phyloP scores from a whole-genome alignment of 768 basidiomycete genomes.

The Strobilomyces confusus region DNA sequence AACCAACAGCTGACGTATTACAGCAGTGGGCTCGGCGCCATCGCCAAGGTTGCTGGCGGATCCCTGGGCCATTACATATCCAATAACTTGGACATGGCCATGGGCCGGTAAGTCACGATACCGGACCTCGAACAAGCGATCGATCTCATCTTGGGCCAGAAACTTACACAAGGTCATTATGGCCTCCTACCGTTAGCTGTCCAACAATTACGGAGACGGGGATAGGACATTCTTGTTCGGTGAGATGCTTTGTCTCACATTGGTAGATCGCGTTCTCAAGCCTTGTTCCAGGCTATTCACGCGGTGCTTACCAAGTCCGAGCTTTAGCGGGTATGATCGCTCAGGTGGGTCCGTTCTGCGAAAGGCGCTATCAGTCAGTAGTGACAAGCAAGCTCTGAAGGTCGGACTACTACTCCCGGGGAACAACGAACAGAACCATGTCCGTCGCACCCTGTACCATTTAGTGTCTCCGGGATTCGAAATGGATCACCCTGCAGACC shows the following conservation, averaged over 20 bases:
- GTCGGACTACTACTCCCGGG: conserved; percentile 41
- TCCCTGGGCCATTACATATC: conserved; percentile 21
- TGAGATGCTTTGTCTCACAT: conserved; percentile 5
- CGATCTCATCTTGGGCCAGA: conserved; percentile 19
- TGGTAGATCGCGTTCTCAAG: neutral
- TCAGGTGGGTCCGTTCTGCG: conserved; percentile 22
- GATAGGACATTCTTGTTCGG: conserved; percentile 42
- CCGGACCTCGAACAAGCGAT: neutral
- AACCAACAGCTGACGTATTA: conserved; percentile 37
- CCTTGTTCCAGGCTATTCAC: conserved; percentile 37
- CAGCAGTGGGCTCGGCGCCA: conserved; percentile 39
- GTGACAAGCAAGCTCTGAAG: conserved; percentile 16
- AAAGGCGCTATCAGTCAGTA: neutral
- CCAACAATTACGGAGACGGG: conserved; percentile 35
- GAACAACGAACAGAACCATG: conserved; percentile 45
- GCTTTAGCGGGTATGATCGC: conserved; percentile 43
- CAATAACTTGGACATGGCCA: conserved; percentile 32
- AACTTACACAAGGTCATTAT: conserved; percentile 35
- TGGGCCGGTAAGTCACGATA: conserved; percentile 33
- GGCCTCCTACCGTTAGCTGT: conserved; percentile 39
- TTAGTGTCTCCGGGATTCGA: conserved; percentile 70
- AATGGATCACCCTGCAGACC: conserved; percentile 79
- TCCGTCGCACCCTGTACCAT: conserved; percentile 88
- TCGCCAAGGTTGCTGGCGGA: conserved; percentile 21
- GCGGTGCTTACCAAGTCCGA: conserved; percentile 45